Evolutionary conservation across 1,139 yeast genomes (phyloP).

Genomic region (Tardiomyces depauwii): DNA sequence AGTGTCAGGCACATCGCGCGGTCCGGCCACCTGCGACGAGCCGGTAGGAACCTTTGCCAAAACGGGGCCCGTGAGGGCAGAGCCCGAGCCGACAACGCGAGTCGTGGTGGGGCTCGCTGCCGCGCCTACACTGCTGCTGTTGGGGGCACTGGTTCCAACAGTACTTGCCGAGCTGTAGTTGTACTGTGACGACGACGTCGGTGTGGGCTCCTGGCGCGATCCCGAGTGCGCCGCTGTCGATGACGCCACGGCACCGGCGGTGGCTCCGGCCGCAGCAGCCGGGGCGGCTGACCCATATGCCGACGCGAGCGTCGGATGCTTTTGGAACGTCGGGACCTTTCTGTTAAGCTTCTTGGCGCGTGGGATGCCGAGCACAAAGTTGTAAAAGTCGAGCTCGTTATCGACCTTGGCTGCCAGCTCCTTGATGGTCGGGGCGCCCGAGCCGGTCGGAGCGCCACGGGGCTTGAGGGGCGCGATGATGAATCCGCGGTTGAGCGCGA

Average conservation of each 20-base stretch:
- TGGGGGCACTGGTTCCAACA: neutral
- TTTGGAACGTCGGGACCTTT: slow-evolving; percentile 49
- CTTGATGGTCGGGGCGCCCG: slow-evolving; percentile 50
- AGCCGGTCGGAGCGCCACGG: slow-evolving; percentile 19
- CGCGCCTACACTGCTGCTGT: neutral
- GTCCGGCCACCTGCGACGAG: neutral
- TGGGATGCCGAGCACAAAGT: slow-evolving; percentile 39
- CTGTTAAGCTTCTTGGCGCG: slow-evolving; percentile 22
- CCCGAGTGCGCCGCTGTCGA: neutral
- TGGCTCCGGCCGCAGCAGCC: slow-evolving; percentile 2
- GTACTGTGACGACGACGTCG: too few relatives aligned
- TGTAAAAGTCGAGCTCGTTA: slow-evolving; percentile 71
- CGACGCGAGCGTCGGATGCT: slow-evolving; percentile 55
- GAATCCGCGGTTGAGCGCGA: slow-evolving; percentile 76
- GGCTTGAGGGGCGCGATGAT: slow-evolving; percentile 59
- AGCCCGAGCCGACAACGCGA: slow-evolving; percentile 10
- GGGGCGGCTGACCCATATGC: slow-evolving; percentile 6
- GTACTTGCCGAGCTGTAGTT: neutral
- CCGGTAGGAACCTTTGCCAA: slow-evolving; percentile 4
- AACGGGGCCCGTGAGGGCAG: slow-evolving; percentile 17
- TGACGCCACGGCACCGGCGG: slow-evolving; percentile 3
- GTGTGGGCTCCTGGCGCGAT: too few relatives aligned
- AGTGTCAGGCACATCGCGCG: neutral
- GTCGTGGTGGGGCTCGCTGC: slow-evolving; percentile 7
- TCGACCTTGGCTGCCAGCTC: slow-evolving; percentile 65